Percentiles rank a stretch among this genome's conserved stretches.
These are phyloP conservation scores for Clitopilus passeckerianus DNA, from an alignment of 768 basidiomycete species.

Conservation along the genomic window DNA sequence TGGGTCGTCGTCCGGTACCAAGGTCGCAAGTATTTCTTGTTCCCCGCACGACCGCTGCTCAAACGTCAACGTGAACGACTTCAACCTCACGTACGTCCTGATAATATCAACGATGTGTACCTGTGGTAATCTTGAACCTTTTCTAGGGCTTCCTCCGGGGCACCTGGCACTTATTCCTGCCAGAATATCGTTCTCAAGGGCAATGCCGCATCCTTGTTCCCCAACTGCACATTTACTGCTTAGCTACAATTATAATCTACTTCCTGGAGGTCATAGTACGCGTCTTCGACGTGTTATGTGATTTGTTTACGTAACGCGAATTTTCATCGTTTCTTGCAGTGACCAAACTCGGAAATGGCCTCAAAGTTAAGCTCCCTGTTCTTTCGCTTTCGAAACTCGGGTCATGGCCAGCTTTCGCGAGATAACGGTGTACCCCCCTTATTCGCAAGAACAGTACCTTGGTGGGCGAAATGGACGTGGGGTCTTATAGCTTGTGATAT, in stretches of 20 bases:
- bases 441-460: constrained; percentile 22
- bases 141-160: constrained; percentile 20
- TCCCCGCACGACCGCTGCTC: constrained; percentile 50
- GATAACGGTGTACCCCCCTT: constrained; percentile 15
- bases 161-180: constrained; percentile 42
- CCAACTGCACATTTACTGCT: constrained; percentile 29
- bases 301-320: constrained; percentile 1
- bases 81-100: constrained; percentile 36
- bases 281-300: constrained; percentile 3
- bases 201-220: constrained; percentile 38
- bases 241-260: background rate
- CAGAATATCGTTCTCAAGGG: constrained; percentile 46
- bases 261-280: background rate
- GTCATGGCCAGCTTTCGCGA: background rate
- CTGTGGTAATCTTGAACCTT: background rate
- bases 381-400: constrained; percentile 7
- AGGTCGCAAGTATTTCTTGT: constrained; percentile 51
- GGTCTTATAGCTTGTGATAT: constrained; percentile 23
- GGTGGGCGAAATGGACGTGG: constrained; percentile 25
- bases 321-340: background rate
- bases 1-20: constrained; percentile 49
- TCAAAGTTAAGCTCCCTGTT: constrained; percentile 4
- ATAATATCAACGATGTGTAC: no score
- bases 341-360: background rate
- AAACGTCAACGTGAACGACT: constrained; percentile 40